These are phyloP conservation scores for Salix suchowensis DNA, from an alignment of 345 rosid species.

Conservation along the genomic window DNA sequence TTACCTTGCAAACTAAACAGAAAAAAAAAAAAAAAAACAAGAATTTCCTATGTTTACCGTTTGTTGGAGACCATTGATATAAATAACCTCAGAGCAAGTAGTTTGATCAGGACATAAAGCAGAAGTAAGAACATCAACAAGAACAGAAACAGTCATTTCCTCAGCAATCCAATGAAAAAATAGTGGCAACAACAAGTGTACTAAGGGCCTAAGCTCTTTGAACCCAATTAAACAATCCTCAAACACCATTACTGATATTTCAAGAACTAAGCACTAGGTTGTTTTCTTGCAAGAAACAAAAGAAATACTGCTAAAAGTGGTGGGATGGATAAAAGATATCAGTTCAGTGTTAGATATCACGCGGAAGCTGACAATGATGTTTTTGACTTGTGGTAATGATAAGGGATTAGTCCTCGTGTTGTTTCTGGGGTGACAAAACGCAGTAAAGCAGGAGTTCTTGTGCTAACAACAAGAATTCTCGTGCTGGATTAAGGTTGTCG, in stretches of 20 bases:
- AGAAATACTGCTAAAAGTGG: not conserved
- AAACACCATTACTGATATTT: constrained; percentile 10
- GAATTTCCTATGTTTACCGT: constrained; percentile 24
- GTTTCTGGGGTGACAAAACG: not conserved
- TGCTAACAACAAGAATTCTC: not conserved
- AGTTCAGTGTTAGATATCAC: no score
- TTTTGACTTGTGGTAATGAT: not conserved
- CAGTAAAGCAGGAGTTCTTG: not conserved
- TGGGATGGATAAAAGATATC: not conserved
- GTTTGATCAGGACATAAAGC: constrained; percentile 47
- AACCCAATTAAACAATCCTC: constrained; percentile 14
- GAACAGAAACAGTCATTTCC: constrained; percentile 61
- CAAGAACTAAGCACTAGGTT: not conserved
- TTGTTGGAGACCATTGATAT: constrained; percentile 51
- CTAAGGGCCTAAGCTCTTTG: constrained; percentile 38
- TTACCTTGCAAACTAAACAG: constrained; percentile 5
- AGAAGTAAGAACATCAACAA: constrained; percentile 46
- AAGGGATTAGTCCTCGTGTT: not conserved
- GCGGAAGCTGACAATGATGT: not conserved
- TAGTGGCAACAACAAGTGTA: constrained; percentile 43
- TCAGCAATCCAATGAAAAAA: constrained; percentile 52
- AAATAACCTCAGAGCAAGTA: constrained; percentile 48
- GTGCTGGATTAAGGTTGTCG: not conserved
- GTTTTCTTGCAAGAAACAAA: not conserved
- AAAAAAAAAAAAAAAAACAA: not conserved